Base-by-base conservation (phyloP, 768 basidiomycete genomes). In the Termitomyces heimii region DNA sequence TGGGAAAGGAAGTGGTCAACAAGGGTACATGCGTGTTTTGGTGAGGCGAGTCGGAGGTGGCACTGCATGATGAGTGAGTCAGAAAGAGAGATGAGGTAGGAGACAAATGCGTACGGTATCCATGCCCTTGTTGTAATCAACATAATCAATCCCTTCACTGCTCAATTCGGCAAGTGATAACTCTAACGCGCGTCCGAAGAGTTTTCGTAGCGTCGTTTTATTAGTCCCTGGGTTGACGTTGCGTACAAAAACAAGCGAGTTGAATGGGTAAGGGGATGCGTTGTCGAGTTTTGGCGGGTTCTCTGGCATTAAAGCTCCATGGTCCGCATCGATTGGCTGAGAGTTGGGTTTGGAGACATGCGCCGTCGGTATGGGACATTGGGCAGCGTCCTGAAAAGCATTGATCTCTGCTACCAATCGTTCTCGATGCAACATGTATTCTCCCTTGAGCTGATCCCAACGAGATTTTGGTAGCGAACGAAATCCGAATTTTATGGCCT, bases 121-220 rank as follows among this genome's bases (percentile, higher is more conserved):
- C 77, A 88, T 83, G 16, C 88, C 86, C 67, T 91, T 92, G 61
- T 67, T 83, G 67, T 82, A 92, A 69, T 93, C 91, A 18, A 92
- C 79, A 55, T 94, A 94, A 64, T 92, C 88, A 29, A 93, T 68
- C 2, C 75, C 81, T 7, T 71, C 70, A 28, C 58, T 34, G 43
- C 63, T 20, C 34, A 57, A 16, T 32, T 55, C 53, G 18, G 35
- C 42, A 28, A 58, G 29, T 2, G 57, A 6, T n/a, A 24, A 42
- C 5, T 16, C 40, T 44, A 83, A 77, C 2, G 81, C 76, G 7
- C 65, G 66, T 0, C 74, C 63, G 58, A 92, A 85, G 5, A 90
- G 67, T 2, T 73, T 67, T 43, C 83, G 85, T 16, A 94, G 74
- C 0, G 88, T 86, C 0, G 92, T 92, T 68, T 92, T 92, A 67